Evolutionary conservation across 202 grass and related monocot genomes (phyloP).

Genomic region (Hordeum pubiflorum): DNA sequence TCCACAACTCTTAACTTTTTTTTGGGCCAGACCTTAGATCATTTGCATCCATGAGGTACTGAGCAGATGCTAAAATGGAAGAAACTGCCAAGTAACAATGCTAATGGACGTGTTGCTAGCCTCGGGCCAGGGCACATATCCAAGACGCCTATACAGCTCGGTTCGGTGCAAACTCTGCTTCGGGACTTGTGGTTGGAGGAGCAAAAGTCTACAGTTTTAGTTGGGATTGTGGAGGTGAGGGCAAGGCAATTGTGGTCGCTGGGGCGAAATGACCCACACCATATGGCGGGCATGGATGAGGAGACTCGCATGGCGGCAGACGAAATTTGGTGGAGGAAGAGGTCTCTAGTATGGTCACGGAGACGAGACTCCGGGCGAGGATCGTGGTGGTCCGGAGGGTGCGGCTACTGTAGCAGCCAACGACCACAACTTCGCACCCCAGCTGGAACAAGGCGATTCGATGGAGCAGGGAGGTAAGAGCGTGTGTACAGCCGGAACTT

Average conservation of each 20-base stretch:
- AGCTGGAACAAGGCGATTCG: neutral
- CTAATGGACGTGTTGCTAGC: neutral
- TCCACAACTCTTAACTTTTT: neutral
- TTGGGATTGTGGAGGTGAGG: neutral
- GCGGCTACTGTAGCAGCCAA: neutral
- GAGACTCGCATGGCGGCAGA: neutral
- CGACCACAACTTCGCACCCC: neutral
- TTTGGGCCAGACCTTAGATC: too few relatives aligned
- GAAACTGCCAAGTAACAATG: neutral
- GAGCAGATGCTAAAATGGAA: neutral
- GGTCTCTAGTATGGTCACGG: neutral
- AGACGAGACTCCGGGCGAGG: neutral
- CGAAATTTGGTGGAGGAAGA: neutral
- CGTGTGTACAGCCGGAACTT: too few relatives aligned
- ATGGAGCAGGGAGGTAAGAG: too few relatives aligned
- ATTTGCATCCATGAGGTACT: neutral
- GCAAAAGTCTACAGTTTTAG: too few relatives aligned
- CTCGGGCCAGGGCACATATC: neutral
- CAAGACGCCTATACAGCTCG: too few relatives aligned
- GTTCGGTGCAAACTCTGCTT: too few relatives aligned
- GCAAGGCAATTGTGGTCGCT: neutral
- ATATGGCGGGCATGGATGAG: neutral
- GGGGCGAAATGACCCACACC: too few relatives aligned
- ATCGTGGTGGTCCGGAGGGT: neutral
- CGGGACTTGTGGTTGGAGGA: too few relatives aligned